These are phyloP conservation scores for Thielaviopsis punctulata DNA, from an alignment of 2,329 filamentous ascomycete species.

Conservation along the genomic window DNA sequence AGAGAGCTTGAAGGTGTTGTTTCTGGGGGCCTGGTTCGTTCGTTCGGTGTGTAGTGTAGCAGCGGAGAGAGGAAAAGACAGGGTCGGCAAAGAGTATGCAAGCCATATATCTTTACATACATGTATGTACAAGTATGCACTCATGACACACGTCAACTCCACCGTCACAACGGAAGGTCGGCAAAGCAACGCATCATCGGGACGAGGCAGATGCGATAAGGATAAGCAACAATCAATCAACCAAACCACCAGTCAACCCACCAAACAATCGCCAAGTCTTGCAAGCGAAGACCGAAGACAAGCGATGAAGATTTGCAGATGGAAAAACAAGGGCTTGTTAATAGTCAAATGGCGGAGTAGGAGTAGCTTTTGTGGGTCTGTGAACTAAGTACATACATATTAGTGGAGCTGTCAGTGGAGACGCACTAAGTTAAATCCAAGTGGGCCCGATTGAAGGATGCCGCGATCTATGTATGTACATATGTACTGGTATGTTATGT, in stretches of 20 bases:
- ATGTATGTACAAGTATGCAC: background rate
- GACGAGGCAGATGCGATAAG: background rate
- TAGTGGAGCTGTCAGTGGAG: too few relatives aligned
- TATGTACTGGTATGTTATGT: too few relatives aligned
- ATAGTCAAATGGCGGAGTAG: background rate
- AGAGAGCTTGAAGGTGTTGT: too few relatives aligned
- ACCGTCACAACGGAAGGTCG: background rate
- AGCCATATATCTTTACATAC: background rate
- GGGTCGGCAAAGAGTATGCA: too few relatives aligned
- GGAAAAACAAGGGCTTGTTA: background rate
- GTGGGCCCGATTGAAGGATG: too few relatives aligned
- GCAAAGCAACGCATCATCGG: background rate
- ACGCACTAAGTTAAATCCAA: too few relatives aligned
- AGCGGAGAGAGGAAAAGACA: background rate
- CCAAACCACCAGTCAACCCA: too few relatives aligned
- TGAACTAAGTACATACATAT: background rate
- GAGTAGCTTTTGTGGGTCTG: background rate
- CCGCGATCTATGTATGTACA: too few relatives aligned
- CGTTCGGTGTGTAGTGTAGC: too few relatives aligned
- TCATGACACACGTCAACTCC: background rate
- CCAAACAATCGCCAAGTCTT: too few relatives aligned
- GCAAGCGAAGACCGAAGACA: background rate
- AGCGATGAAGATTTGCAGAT: background rate
- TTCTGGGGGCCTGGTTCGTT: too few relatives aligned
- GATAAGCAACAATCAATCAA: too few relatives aligned